Base-by-base conservation (phyloP, 208 protist species). In the Wallacemonas rigidus region DNA sequence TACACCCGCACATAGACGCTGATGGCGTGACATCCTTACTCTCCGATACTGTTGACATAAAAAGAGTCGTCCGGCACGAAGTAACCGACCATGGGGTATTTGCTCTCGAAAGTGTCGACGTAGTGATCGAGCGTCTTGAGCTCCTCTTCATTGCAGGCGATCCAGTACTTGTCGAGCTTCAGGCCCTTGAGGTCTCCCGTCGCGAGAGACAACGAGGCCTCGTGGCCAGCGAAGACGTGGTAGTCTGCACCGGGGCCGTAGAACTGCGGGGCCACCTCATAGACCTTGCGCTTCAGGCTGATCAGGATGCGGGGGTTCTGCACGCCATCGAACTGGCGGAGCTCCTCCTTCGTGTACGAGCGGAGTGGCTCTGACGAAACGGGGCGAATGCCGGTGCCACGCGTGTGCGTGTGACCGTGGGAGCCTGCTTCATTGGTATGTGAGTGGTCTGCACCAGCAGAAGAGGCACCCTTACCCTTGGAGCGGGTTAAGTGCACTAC, bases 71-170 rank as follows among this genome's bases (percentile, higher is more conserved):
- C 86, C 2, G 87, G 80, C 9, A 94, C 75, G 72, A 87, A 93
- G 88, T 90, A 95, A 55, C 92, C 92, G 7, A 96, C 88, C 0
- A 93, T 79, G 3, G 89, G 88, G 58, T 96, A 96, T 75, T 95
- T 96, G 58, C 67, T 61, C 41, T 91, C 81, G 65, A 94, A 95
- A 51, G 79, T 82, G 5, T 81, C 81, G 11, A 87, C 77, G 81
- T 91, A 94, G 60, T 85, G 74, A 35, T 93, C 83, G 54, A 96
- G 74, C 36, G 71, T 79, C 71, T 85, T 76, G 35, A 93, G 58
- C 72, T 96, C 92, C 70, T 90, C 86, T 69, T 88, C 74, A 43
- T 63, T 85, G 72, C 86, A 87, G 69, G 73, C 81, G 39, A 79
- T 75, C 86, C 88, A 96, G 70, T 95, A 80, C 76, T 92, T 91